Base-by-base conservation (phyloP, 495 filamentous ascomycete genomes). In the Penicillium malachiteum region DNA sequence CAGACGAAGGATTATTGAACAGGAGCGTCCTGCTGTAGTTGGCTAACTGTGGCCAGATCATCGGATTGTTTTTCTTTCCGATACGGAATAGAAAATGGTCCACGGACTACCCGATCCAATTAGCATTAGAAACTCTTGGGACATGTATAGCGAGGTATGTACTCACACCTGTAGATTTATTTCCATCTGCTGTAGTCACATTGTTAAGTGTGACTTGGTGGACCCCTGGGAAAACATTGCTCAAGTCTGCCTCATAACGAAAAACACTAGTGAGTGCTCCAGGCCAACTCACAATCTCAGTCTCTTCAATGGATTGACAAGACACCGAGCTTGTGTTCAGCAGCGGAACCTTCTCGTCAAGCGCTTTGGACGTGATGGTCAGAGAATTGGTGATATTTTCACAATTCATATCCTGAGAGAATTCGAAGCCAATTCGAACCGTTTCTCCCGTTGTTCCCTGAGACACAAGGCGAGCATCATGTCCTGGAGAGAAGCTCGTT, bases 381-480 rank as follows among this genome's bases (percentile, higher is more conserved):
- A 88, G 62, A 8, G 69, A 64, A 5, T 76, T 64, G 17, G 67
- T 81, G 18, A 87, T 69, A 1, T 67, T 70, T 10, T 81, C 67
- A 67, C 87, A 90, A 58, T 83, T 71, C 86, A 89, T 89, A 33
- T 73, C 56, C 9, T 71, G 68, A 3, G 83, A 87, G 70, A 84
- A 90, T 50, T 84, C 78, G 30, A 90, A 54, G 52, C 78, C 69
- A 44, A 87, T 61, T 3, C 70, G 37, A 2, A 86, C 62, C 5
- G 14, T 53, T 13, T 56, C 59, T 46, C 66, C 60, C 5, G 61
- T 42, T 41, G 59, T 72, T 67, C 45, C 86, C 79, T 1, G 71
- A 42, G 7, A 71, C 65, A 32, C 68, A 69, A 1, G 76, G 64
- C 14, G 35, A 0, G 55, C 43, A 54, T 90, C 87, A 62, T 90